Evolutionary conservation across 805 yeast species (phyloP).

Genomic region (Lipomyces chichibuensis): DNA sequence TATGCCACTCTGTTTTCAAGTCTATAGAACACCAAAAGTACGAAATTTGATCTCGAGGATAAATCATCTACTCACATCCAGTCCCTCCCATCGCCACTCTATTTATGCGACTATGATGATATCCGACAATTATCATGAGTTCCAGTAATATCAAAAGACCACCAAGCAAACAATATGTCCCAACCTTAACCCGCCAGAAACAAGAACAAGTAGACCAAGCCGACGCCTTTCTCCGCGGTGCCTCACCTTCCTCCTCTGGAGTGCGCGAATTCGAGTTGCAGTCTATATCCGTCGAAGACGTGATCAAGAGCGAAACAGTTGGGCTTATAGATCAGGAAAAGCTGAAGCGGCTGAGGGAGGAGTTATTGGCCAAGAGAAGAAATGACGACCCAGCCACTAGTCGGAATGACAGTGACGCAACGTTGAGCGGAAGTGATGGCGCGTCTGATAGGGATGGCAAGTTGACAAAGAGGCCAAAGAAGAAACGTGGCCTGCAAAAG

Average conservation of each 20-base stretch:
- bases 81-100: no score
- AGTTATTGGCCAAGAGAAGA: conserved; percentile 5
- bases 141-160: neutral
- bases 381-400: neutral
- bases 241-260: conserved; percentile 22
- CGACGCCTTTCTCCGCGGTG: conserved; percentile 12
- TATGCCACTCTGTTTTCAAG: no score
- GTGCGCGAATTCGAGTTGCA: conserved; percentile 18
- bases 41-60: no score
- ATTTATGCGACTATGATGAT: neutral
- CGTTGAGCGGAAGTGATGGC: neutral
- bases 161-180: neutral
- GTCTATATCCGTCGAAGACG: conserved; percentile 17
- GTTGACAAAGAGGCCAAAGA: conserved; percentile 11
- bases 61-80: no score
- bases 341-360: conserved; percentile 19
- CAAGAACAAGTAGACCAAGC: conserved; percentile 10
- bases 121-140: neutral
- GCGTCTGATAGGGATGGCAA: conserved; percentile 1
- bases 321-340: conserved; percentile 21
- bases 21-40: no score
- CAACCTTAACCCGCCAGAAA: neutral
- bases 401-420: neutral
- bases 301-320: conserved; percentile 20
- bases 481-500: conserved; percentile 14